Evolutionary conservation across 805 yeast species (phyloP), one percentile per base, ranked within the genome.

Genomic region (Candida piceae): DNA sequence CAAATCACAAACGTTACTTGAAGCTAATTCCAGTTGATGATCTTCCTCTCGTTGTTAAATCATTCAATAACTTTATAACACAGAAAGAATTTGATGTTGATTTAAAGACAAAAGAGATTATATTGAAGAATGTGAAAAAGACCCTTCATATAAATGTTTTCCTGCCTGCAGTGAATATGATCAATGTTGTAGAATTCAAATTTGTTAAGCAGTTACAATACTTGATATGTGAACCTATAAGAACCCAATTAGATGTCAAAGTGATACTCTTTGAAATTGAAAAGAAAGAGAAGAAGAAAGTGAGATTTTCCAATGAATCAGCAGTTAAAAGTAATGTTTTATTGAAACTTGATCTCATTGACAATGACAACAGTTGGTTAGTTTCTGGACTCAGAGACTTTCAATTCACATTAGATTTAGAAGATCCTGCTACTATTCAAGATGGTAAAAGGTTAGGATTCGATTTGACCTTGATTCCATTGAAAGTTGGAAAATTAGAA

Each of bases 321-420:
- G 39, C 33, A 12, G n/a, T 40, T 16, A 45, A 52, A 11, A 38
- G 29, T n/a, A 33, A 28, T 8, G 32, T 53, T 19, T 31, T 39
- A 10, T 41, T 62, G 18, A 50, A 47, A 12, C 28, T 63, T 7
- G 57, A 45, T 16, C 39, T 59, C n/a, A 22, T 40, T 19, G 57
- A 56, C 12, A 40, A 38, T 43, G 96, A 87, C 11, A 55, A 43
- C 17, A 72, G 69, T 35, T 90, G 97, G 97, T 54, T 87, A 3
- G 63, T 88, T 4, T 77, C 86, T 5, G 97, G 97, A 0, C 67
- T 73, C 42, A 77, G 76, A 41, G 54, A 64, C 9, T 73, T 87
- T 42, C 53, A 63, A 3, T 58, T 70, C 5, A 64, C 58, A 11
- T 28, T 57, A 19, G 39, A 42, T 26, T 33, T 55, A 9, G 34